Conservation (phyloP, 1,284 basidiomycete genomes). For the Fomitopsis pinicola region DNA sequence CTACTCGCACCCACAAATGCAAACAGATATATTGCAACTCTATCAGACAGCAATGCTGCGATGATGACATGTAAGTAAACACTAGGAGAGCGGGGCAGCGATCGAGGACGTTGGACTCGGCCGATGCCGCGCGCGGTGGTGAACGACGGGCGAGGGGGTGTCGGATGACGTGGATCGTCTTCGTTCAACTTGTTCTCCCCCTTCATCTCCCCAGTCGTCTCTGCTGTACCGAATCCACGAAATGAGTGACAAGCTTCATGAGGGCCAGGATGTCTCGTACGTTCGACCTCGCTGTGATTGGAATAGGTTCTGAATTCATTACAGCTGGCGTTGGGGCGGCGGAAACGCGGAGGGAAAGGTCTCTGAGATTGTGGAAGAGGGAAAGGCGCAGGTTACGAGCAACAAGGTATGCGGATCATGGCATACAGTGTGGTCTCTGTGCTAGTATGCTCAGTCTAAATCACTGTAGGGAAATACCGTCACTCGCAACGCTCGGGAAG, state of each 20-base stretch:
- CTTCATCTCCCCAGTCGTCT: background rate
- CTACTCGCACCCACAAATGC: background rate
- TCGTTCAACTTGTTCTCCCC: background rate
- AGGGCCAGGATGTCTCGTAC: constrained; percentile 30
- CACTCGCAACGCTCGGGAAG: constrained; percentile 30
- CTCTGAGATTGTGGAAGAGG: constrained; percentile 31
- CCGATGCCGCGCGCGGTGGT: background rate
- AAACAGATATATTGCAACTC: background rate
- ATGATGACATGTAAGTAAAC: background rate
- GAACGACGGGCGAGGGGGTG: background rate
- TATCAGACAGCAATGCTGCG: background rate
- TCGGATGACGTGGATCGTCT: background rate
- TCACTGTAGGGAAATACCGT: constrained; percentile 34
- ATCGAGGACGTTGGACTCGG: background rate
- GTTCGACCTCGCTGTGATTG: background rate
- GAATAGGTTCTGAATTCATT: background rate
- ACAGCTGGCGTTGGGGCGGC: constrained; percentile 31
- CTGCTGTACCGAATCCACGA: background rate
- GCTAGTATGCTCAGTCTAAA: background rate
- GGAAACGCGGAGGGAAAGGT: constrained; percentile 26
- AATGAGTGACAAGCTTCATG: constrained; percentile 26
- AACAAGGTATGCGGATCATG: constrained; percentile 28
- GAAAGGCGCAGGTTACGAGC: constrained; percentile 33
- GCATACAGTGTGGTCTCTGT: background rate
- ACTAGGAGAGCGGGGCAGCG: background rate